Evolutionary conservation across 164 flowering plant species (phyloP), one percentile per base, ranked within the genome.

Genomic region (Amborella trichopoda): DNA sequence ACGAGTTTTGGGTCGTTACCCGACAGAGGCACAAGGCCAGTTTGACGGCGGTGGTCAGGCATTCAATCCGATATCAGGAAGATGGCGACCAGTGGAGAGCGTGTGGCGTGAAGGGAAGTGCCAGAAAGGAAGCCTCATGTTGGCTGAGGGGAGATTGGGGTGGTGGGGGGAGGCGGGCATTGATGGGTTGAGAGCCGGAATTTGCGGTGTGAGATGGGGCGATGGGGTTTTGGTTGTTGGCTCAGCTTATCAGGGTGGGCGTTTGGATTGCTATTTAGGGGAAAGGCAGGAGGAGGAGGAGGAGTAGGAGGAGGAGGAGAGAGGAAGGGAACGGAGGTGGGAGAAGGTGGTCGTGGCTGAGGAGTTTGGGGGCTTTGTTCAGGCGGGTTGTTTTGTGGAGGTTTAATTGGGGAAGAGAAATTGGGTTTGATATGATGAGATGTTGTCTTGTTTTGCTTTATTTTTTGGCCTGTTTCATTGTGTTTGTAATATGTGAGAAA

Each of bases 1-100:
- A 51, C 19, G 84, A 77, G 70, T 75, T 83, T 51, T 79, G 90
- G 84, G 96, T 83, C 8, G 78, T 87, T 87, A 87, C 50, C 54
- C 60, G 1, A 79, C 96, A n/a, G 94, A 83, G 17, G 47, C 28
- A 4, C 94, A 87, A 52, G 96, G 94, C 0, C 32, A 22, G 23
- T 87, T 87, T 53, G 65, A 63, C 23, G 49, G 52, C 0, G 65
- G 70, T 44, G 85, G 76, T 0, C 94, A 87, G 57, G 50, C 33
- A 1, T 75, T 63, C 6, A 74, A 68, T 0, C 5, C 52, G 2
- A 62, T 40, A 26, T 54, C 72, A 43, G 71, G 75, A 14, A 27
- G 36, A 53, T 83, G 96, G 96, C 46, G 65, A 46, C 62, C 55
- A n/a, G 72, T 75, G 0, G 86, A 79, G 23, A 62, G 40, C 3